Evolutionary conservation across 805 yeast species (phyloP).

Genomic region (Yamadazyma nakazawae): DNA sequence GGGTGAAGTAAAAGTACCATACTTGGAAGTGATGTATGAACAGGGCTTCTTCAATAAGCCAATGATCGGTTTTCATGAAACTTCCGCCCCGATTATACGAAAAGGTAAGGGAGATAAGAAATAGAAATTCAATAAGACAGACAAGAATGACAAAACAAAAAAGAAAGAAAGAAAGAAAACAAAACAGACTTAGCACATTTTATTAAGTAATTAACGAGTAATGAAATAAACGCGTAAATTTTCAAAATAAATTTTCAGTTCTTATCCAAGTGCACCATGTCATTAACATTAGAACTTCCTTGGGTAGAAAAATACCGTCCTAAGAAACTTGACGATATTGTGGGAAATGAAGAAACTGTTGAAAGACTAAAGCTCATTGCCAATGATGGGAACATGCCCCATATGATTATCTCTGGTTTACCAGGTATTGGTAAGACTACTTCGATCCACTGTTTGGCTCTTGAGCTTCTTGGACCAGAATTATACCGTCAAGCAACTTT

Average conservation of each 20-base stretch:
- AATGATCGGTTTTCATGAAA: conserved; percentile 40
- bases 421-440: conserved; percentile 99
- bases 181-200: not conserved
- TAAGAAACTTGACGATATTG: conserved; percentile 70
- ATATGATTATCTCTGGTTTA: conserved; percentile 88
- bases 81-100: conserved; percentile 42
- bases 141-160: not conserved
- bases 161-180: not conserved
- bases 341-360: conserved; percentile 89
- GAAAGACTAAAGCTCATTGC: conserved; percentile 82
- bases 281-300: conserved; percentile 33
- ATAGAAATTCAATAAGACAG: not conserved
- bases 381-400: conserved; percentile 94
- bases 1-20: conserved; percentile 41
- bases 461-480: conserved; percentile 68
- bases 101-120: conserved; percentile 13
- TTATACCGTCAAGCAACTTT: conserved; percentile 76
- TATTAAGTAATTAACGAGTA: conserved; percentile 1
- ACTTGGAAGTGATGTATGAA: conserved; percentile 37
- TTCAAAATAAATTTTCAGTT: conserved; percentile 12
- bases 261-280: conserved; percentile 5
- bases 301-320: conserved; percentile 97
- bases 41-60: conserved; percentile 25
- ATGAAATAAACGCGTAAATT: conserved; percentile 4
- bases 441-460: conserved; percentile 84